phyloP scores from a whole-genome alignment of 805 yeast species.

The Candida chilensis region DNA sequence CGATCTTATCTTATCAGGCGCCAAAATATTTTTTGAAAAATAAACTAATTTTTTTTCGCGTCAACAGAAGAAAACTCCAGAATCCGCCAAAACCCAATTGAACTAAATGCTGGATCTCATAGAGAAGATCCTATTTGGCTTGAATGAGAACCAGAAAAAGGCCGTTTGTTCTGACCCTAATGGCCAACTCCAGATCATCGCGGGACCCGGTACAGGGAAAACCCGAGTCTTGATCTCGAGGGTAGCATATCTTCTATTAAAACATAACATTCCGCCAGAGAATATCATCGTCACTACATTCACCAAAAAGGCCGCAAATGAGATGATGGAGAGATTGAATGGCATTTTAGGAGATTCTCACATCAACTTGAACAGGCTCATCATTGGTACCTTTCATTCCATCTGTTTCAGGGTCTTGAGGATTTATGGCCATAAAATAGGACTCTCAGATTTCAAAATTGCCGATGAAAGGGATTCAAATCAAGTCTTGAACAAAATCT shows the following conservation, averaged over 20 bases:
- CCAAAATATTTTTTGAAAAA: too few relatives aligned
- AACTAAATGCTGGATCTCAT: too few relatives aligned
- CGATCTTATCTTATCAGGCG: too few relatives aligned
- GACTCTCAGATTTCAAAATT: constrained; percentile 36
- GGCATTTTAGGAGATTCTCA: constrained; percentile 19
- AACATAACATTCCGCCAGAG: constrained; percentile 45
- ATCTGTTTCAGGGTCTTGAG: constrained; percentile 57
- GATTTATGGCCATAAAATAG: constrained; percentile 42
- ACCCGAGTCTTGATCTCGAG: constrained; percentile 77
- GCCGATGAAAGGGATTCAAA: constrained; percentile 58
- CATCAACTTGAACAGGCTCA: constrained; percentile 31
- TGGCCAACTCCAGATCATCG: constrained; percentile 38
- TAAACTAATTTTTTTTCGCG: too few relatives aligned
- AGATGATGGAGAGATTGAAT: constrained; percentile 60
- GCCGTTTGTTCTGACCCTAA: constrained; percentile 33
- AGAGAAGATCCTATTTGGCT: constrained; percentile 8
- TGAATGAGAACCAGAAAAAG: constrained; percentile 29
- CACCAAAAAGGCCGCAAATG: constrained; percentile 87
- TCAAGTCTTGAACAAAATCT: constrained; percentile 32
- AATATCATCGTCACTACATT: constrained; percentile 81
- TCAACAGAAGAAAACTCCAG: too few relatives aligned
- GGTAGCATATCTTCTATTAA: constrained; percentile 58
- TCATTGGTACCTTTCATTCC: constrained; percentile 88
- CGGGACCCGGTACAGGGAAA: constrained; percentile 66
- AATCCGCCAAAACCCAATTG: too few relatives aligned